A percentile compares a stretch with the other conserved stretches of the same genome.
Evolutionary conservation across 352 stramenopile species (phyloP).

Genomic region (Phytophthora aleatoria): DNA sequence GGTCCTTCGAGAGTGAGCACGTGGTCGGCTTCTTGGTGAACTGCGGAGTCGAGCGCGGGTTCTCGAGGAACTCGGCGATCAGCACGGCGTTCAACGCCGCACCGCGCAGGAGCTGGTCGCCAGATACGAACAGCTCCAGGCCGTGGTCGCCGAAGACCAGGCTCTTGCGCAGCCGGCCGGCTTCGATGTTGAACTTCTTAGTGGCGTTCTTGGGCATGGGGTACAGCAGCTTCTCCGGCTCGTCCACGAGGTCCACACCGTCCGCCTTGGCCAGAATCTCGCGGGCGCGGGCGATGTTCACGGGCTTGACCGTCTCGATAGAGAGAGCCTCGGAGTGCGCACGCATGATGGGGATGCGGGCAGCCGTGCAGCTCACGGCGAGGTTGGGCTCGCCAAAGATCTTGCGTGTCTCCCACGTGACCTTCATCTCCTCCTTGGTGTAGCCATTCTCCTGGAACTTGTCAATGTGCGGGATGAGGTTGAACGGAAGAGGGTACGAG

Average conservation of each 20-base stretch:
- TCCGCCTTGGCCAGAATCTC: constrained; percentile 85
- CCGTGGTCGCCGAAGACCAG: constrained; percentile 96
- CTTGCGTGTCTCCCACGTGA: constrained; percentile 98
- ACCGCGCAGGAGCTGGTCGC: constrained; percentile 96
- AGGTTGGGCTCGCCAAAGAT: constrained; percentile 93
- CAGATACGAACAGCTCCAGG: constrained; percentile 97
- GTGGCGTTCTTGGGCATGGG: constrained; percentile 98
- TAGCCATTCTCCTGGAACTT: constrained; percentile 99
- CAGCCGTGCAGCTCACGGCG: constrained; percentile 92
- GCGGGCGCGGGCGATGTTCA: constrained; percentile 85
- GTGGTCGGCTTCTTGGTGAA: constrained; percentile 68
- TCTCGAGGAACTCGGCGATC: constrained; percentile 93
- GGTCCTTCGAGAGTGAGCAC: constrained; percentile 41
- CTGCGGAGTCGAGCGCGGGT: constrained; percentile 58
- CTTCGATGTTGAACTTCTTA: constrained; percentile 98
- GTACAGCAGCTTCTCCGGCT: constrained; percentile 86
- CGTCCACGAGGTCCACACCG: constrained; percentile 95
- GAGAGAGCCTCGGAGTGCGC: constrained; percentile 97
- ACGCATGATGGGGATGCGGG: constrained; percentile 96
- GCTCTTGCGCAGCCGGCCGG: constrained; percentile 93
- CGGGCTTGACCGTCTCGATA: constrained; percentile 92
- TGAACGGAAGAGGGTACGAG: constrained; percentile 97
- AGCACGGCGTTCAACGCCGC: constrained; percentile 98
- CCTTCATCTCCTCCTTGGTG: constrained; percentile 99
- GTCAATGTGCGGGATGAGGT: constrained; percentile 99